These are phyloP conservation scores for Cutaneotrichosporon mucoides DNA, from an alignment of 1,284 basidiomycete genomes.

Conservation along the genomic window DNA sequence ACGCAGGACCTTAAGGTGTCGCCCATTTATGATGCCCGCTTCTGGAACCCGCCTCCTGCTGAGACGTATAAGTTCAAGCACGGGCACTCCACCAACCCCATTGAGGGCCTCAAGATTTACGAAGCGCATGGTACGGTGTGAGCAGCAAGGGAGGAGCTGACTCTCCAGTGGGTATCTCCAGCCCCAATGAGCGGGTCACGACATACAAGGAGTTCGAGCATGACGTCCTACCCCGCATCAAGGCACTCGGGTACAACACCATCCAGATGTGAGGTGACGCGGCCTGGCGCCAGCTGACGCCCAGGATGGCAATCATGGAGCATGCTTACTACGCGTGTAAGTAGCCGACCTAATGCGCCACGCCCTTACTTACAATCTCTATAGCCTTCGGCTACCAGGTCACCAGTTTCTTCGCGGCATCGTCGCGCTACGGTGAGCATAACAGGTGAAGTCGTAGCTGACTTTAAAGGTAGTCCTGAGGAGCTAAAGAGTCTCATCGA, in stretches of 20 bases:
- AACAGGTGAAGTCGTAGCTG: constrained; percentile 9
- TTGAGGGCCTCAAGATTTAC: constrained; percentile 74
- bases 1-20: constrained; percentile 89
- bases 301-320: constrained; percentile 88
- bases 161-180: constrained; percentile 79
- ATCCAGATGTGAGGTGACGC: constrained; percentile 65
- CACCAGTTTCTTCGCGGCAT: constrained; percentile 95
- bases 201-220: constrained; percentile 93
- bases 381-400: constrained; percentile 95
- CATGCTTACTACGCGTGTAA: constrained; percentile 96
- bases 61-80: constrained; percentile 81
- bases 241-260: constrained; percentile 87
- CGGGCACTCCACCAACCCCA: constrained; percentile 36
- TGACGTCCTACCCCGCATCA: constrained; percentile 81
- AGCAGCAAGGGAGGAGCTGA: not conserved
- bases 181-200: constrained; percentile 77
- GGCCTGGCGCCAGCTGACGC: constrained; percentile 3
- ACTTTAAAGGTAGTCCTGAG: constrained; percentile 67
- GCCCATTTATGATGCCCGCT: constrained; percentile 91
- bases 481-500: constrained; percentile 94
- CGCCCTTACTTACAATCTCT: constrained; percentile 10
- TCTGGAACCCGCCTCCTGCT: constrained; percentile 85
- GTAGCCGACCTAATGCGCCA: constrained; percentile 35
- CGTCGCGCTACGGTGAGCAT: constrained; percentile 70
- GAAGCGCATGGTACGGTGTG: constrained; percentile 67